Percentiles rank a stretch among this genome's conserved stretches.
Evolutionary conservation across 2,329 filamentous ascomycete species (phyloP).

Genomic region (Blumeria graminis): DNA sequence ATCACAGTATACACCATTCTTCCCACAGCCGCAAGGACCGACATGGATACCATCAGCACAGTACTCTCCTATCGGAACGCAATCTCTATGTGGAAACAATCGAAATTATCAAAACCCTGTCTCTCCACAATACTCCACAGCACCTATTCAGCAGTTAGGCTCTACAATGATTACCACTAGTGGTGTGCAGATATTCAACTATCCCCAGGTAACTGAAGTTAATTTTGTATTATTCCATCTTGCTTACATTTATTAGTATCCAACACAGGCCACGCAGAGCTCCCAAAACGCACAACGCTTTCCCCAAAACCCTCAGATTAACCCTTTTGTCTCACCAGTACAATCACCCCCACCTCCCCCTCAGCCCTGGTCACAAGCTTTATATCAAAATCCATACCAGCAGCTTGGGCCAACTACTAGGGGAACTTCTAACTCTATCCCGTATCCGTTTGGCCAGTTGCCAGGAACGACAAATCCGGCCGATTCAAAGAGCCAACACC

Average conservation of each 20-base stretch:
- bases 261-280: slow-evolving; percentile 4
- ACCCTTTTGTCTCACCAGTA: slow-evolving; percentile 14
- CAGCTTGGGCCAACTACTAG: slow-evolving; percentile 8
- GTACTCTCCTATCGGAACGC: slow-evolving; percentile 25
- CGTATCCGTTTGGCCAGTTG: slow-evolving; percentile 61
- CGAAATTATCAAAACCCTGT: slow-evolving; percentile 9
- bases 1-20: slow-evolving; percentile 46
- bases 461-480: slow-evolving; percentile 44
- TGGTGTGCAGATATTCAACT: slow-evolving; percentile 16
- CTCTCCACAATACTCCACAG: slow-evolving; percentile 20
- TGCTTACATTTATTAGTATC: slow-evolving; percentile 11
- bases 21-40: slow-evolving; percentile 28
- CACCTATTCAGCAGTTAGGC: slow-evolving; percentile 12
- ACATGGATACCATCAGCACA: slow-evolving; percentile 32
- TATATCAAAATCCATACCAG: slow-evolving; percentile 13
- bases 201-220: slow-evolving; percentile 10
- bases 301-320: slow-evolving; percentile 14
- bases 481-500: slow-evolving; percentile 54
- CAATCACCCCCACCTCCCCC: slow-evolving; percentile 12
- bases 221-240: not conserved
- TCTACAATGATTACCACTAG: slow-evolving; percentile 16
- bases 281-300: slow-evolving; percentile 10
- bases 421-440: slow-evolving; percentile 17
- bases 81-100: slow-evolving; percentile 20
- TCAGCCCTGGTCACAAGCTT: slow-evolving; percentile 13